Evolutionary conservation across 495 filamentous ascomycete species (phyloP), one percentile per base, ranked within the genome.

Genomic region (Collariella sp.): DNA sequence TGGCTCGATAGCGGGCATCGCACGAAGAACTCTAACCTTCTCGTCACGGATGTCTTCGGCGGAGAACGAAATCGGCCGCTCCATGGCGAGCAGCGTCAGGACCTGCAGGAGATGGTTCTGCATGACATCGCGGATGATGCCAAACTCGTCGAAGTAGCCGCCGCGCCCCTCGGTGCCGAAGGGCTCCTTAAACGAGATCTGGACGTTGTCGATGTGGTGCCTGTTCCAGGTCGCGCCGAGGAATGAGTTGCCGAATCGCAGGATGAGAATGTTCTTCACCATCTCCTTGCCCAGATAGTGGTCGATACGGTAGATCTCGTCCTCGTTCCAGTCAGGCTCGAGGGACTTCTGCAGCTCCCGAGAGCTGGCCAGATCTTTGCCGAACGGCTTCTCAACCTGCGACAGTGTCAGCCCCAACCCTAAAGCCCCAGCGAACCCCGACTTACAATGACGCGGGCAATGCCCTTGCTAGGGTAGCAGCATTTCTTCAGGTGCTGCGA

Each of bases 271-370:
- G 70, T 99, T 99, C 82, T 99, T 99, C 52, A 99, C 94, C 94
- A 99, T 99, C 77, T 99, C 94, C 82, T 99, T 99, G 61, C 94
- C 94, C 38, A 99, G 81, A 69, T 99, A 99, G 75, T 99, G 94
- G 70, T 99, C 94, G 65, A 99, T 99, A 65, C 94, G 91, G 83
- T 94, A 99, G 61, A 97, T 88, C 76, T 99, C 94, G 44, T 99
- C 94, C 72, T 99, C 94, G 67, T 87, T 95, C 94, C 94, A 99
- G 76, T 97, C 89, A 31, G 94, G 94, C 62, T 91, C 89, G 46
- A 99, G 79, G 3, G 94, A 91, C 69, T 89, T 94, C 63, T 97
- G 89, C 41, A 99, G 81, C 64, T 95, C 89, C 47, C 94, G 85
- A 40, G 94, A 97, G 78, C 89, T 95, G 41, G 79, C 80, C 48